Evolutionary conservation across 1,284 basidiomycete genomes (phyloP), one percentile per base, ranked within the genome.

Genomic region (Heterobasidion irregulare): DNA sequence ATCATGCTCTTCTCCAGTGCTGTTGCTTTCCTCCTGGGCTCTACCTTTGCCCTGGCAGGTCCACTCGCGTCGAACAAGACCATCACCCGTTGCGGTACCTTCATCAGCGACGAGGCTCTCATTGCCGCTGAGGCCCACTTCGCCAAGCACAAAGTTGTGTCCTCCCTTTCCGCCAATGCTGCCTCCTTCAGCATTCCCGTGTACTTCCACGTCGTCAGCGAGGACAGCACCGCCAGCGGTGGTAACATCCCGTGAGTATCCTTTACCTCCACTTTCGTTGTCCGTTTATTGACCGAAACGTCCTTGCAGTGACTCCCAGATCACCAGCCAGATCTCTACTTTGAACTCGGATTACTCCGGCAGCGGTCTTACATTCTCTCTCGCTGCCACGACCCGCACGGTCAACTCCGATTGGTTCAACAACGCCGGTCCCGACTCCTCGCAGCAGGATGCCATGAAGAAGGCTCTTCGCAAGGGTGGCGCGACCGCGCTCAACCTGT

Each of bases 381-480:
- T 82, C 45, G 74, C 70, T 44, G 63, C 63, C 45, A 78, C 74
- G 15, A 70, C 69, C 47, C 73, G 71, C 56, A 80, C 76, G 6
- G 61, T 70, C 55, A 81, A 79, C 64, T 46, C 70, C 32, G 62
- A 70, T 52, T 82, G 77, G 78, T 82, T 77, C 70, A 70, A 69
- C 59, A 65, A 64, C 26, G 76, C 69, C 55, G 75, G 71, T 2
- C 75, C 76, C 7, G 65, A 64, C 53, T 50, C 47, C 36, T 64
- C 65, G 18, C 61, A 68, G 32, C 77, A 82, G 64, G 75, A 70
- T 7, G 63, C 70, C 9, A 82, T 83, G 80, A 82, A 83, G 70
- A 64, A 46, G 0, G 53, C 69, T 48, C 72, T 81, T 47, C 72
- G 76, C 47, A 58, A 68, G 52, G 79, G 79, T 46, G 71, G 67